Percentiles rank a stretch among this genome's conserved stretches.
Conservation (phyloP, 2,329 filamentous ascomycete species). For the Penicillium griseofulvum region DNA sequence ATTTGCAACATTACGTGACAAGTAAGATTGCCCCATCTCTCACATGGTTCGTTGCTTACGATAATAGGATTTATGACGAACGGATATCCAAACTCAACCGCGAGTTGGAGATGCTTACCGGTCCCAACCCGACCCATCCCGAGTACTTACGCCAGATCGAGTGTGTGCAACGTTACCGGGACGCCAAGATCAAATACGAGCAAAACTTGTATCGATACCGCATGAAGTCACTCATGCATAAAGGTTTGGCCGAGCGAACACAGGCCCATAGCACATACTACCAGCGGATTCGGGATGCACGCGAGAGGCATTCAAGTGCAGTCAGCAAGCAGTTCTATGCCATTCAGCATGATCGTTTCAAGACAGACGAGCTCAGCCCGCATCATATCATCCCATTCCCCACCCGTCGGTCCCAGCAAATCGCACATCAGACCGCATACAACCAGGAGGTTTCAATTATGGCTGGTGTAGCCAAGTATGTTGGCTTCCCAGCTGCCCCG, state of each 20-base stretch:
- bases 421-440: slow-evolving; percentile 83
- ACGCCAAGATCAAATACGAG: slow-evolving; percentile 76
- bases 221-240: slow-evolving; percentile 67
- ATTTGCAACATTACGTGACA: slow-evolving; percentile 77
- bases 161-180: slow-evolving; percentile 76
- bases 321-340: slow-evolving; percentile 90
- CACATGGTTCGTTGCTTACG: slow-evolving; percentile 13
- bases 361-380: slow-evolving; percentile 71
- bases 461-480: slow-evolving; percentile 86
- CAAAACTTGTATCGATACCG: slow-evolving; percentile 72
- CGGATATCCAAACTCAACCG: slow-evolving; percentile 75
- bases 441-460: slow-evolving; percentile 92
- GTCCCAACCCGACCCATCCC: slow-evolving; percentile 69
- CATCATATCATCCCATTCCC: slow-evolving; percentile 82
- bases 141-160: slow-evolving; percentile 89
- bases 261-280: slow-evolving; percentile 90
- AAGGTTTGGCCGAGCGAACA: slow-evolving; percentile 75
- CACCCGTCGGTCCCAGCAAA: slow-evolving; percentile 70
- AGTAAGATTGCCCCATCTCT: slow-evolving; percentile 35
- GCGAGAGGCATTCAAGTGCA: slow-evolving; percentile 74
- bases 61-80: slow-evolving; percentile 76
- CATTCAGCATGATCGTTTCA: slow-evolving; percentile 83
- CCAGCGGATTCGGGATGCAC: slow-evolving; percentile 77
- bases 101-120: slow-evolving; percentile 60
- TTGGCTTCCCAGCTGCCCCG: slow-evolving; percentile 95